A percentile compares a stretch with the other conserved stretches of the same genome.
phyloP scores from a whole-genome alignment of 2,329 filamentous ascomycete species.

The Claviceps sp. region DNA sequence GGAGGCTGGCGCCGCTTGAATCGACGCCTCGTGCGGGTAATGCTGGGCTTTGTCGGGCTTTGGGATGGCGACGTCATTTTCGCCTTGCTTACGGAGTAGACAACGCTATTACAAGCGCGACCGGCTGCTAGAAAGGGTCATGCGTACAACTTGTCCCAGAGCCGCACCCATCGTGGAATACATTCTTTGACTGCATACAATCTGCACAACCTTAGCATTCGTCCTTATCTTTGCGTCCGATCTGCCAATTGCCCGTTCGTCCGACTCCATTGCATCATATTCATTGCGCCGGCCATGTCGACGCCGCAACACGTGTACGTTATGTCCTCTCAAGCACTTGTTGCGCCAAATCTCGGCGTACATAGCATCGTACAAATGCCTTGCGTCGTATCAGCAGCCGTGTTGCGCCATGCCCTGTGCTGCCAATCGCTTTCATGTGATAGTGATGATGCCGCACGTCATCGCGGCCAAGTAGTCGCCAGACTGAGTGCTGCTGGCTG shows the following conservation, averaged over 20 bases:
- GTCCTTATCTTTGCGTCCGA: background rate
- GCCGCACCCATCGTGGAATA: background rate
- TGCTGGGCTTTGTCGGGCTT: background rate
- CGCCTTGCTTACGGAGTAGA: background rate
- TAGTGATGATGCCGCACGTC: background rate
- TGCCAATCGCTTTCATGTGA: background rate
- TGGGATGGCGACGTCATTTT: conserved; percentile 1
- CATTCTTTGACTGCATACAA: too few species aligned
- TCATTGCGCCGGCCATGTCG: conserved; percentile 11
- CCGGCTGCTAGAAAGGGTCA: background rate
- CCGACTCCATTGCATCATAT: background rate
- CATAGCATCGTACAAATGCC: background rate
- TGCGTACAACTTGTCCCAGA: background rate
- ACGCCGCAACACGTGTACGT: conserved; percentile 23
- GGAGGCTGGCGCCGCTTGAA: too few species aligned
- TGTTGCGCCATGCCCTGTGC: too few species aligned
- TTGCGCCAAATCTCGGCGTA: conserved; percentile 4
- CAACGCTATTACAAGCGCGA: background rate
- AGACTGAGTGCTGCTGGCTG: background rate
- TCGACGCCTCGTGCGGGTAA: too few species aligned
- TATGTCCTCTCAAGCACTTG: conserved; percentile 4
- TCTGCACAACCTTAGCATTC: background rate
- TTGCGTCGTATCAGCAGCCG: conserved; percentile 13
- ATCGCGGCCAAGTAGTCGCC: background rate
- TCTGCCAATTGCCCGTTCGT: background rate